These are phyloP conservation scores for Oryza punctata DNA, from an alignment of 176 grass and related monocot species.

Conservation along the genomic window DNA sequence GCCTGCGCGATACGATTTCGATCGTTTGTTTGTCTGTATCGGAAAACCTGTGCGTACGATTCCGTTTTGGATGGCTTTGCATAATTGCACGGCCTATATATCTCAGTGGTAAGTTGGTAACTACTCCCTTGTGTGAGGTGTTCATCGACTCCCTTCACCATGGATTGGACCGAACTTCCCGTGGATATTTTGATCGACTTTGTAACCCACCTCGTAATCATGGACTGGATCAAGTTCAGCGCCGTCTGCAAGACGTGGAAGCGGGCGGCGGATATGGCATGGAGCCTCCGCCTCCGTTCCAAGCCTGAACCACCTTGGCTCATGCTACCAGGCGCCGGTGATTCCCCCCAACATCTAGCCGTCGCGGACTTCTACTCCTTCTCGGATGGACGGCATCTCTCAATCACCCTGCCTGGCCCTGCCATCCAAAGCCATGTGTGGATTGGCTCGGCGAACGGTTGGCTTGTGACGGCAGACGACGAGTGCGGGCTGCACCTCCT, in stretches of 20 bases:
- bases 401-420: background rate
- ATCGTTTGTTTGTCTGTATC: too few species aligned
- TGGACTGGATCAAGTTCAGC: background rate
- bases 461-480: conserved; percentile 2
- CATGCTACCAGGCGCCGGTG: background rate
- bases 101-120: too few species aligned
- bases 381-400: background rate
- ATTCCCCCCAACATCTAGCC: background rate
- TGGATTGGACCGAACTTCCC: background rate
- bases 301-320: background rate
- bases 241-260: background rate
- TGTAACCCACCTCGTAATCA: background rate
- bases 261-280: background rate
- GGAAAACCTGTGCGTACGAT: too few species aligned
- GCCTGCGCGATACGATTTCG: too few species aligned
- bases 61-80: too few species aligned
- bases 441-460: background rate
- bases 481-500: conserved; percentile 10
- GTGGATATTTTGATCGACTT: background rate
- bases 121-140: too few species aligned
- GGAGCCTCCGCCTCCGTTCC: background rate
- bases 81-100: too few species aligned
- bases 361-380: background rate
- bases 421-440: background rate
- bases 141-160: too few species aligned